phyloP scores from a whole-genome alignment of 345 rosid genomes.

The Triadica sebifera region DNA sequence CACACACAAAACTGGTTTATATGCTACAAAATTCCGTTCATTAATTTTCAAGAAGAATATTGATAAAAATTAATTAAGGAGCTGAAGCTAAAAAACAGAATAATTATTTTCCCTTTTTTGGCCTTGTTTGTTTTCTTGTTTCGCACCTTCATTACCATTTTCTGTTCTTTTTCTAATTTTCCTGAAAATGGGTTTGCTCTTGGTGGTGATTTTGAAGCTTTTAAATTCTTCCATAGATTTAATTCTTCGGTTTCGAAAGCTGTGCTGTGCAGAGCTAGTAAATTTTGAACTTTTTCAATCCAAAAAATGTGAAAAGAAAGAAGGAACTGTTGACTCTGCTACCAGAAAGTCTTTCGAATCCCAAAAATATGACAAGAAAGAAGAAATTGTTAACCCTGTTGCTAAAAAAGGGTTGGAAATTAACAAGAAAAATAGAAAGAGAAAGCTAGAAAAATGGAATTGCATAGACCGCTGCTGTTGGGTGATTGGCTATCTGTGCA shows the following conservation, averaged over 20 bases:
- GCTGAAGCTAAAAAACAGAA: too few species aligned
- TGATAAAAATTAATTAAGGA: neutral
- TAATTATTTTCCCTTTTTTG: neutral
- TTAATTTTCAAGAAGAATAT: neutral
- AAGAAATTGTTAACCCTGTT: neutral
- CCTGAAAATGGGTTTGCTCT: too few species aligned
- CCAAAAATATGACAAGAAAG: constrained; percentile 14
- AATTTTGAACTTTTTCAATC: constrained; percentile 13
- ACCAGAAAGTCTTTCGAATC: constrained; percentile 1
- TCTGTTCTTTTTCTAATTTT: neutral
- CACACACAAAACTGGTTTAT: neutral
- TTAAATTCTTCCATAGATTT: constrained; percentile 35
- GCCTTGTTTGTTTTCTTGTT: neutral
- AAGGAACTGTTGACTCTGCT: neutral
- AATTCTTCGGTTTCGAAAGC: constrained; percentile 51
- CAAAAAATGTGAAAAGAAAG: neutral
- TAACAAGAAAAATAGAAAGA: constrained; percentile 21
- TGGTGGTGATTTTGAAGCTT: too few species aligned
- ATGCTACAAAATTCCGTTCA: neutral
- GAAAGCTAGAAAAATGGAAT: constrained; percentile 40
- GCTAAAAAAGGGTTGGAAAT: constrained; percentile 9
- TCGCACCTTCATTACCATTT: too few species aligned
- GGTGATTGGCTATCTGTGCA: constrained; percentile 58
- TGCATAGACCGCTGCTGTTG: constrained; percentile 58
- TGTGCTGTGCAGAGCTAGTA: constrained; percentile 40